These are phyloP conservation scores for Chlorophyllum brunneum DNA, from an alignment of 768 basidiomycete genomes.

Conservation along the genomic window DNA sequence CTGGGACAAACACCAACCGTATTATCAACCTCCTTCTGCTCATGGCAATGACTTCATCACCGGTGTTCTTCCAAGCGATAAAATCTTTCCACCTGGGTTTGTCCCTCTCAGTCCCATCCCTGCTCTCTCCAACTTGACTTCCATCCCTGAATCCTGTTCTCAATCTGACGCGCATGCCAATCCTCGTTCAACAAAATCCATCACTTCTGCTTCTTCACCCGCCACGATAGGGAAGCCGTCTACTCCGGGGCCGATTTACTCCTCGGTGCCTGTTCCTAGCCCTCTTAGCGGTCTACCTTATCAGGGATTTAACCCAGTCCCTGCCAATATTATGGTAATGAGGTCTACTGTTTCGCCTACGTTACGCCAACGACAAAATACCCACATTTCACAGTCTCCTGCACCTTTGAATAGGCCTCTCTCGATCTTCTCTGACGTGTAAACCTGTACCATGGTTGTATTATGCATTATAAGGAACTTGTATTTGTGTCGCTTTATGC, in stretches of 20 bases:
- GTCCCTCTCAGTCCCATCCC: slow-evolving; percentile 33
- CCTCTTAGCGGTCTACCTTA: slow-evolving; percentile 1
- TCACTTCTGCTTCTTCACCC: neutral
- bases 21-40: neutral
- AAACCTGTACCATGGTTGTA: neutral
- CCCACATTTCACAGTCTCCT: too few species aligned
- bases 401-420: slow-evolving; percentile 6
- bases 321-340: neutral
- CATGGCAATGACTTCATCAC: slow-evolving; percentile 14
- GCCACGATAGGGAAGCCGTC: neutral
- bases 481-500: too few species aligned
- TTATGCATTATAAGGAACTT: too few species aligned
- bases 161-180: neutral
- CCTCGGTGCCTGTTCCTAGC: slow-evolving; percentile 12
- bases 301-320: neutral
- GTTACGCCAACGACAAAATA: too few species aligned
- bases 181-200: neutral
- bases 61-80: slow-evolving; percentile 24
- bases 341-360: too few species aligned
- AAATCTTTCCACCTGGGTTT: slow-evolving; percentile 34
- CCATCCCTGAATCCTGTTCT: neutral
- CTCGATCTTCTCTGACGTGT: slow-evolving; percentile 2
- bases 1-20: neutral
- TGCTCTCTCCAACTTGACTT: neutral
- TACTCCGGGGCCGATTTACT: neutral